phyloP scores from a whole-genome alignment of 495 filamentous ascomycete genomes.

The Achaetomiella virescens region DNA sequence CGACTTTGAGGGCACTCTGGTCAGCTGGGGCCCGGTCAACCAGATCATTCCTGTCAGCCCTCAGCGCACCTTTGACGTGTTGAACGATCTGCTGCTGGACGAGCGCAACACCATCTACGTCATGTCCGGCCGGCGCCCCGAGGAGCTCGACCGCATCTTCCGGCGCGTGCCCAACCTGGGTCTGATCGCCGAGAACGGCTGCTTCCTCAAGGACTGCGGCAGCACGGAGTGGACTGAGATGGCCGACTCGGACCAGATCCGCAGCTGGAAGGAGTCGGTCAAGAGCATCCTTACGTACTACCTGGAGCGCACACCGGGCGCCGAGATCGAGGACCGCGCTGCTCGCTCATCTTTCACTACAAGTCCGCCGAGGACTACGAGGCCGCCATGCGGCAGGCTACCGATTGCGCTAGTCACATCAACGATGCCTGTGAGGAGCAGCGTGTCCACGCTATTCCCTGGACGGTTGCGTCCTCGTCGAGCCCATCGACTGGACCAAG shows the following conservation, averaged over 20 bases:
- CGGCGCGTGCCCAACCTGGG: slow-evolving; percentile 69
- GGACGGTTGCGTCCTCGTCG: slow-evolving; percentile 69
- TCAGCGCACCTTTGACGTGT: slow-evolving; percentile 67
- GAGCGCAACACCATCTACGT: slow-evolving; percentile 81
- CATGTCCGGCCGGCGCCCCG: slow-evolving; percentile 78
- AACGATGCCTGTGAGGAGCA: slow-evolving; percentile 83
- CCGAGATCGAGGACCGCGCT: slow-evolving; percentile 78
- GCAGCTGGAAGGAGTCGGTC: slow-evolving; percentile 72
- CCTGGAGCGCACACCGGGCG: slow-evolving; percentile 77
- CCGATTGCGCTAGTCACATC: slow-evolving; percentile 84
- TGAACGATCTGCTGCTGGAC: slow-evolving; percentile 74
- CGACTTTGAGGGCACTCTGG: slow-evolving; percentile 88
- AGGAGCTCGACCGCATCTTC: slow-evolving; percentile 84
- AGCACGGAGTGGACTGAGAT: slow-evolving; percentile 64
- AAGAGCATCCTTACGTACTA: slow-evolving; percentile 76
- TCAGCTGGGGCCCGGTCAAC: slow-evolving; percentile 71
- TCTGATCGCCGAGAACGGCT: slow-evolving; percentile 88
- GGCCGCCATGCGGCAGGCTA: slow-evolving; percentile 66
- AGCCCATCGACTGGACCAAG: slow-evolving; percentile 77
- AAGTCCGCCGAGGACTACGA: slow-evolving; percentile 69
- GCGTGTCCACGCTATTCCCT: slow-evolving; percentile 78
- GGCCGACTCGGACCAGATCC: slow-evolving; percentile 58
- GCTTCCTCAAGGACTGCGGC: slow-evolving; percentile 70
- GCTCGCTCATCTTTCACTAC: slow-evolving; percentile 83
- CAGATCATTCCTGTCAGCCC: slow-evolving; percentile 78